These are phyloP conservation scores for Malus asiatica DNA, from an alignment of 306 rosid species.

Conservation along the genomic window DNA sequence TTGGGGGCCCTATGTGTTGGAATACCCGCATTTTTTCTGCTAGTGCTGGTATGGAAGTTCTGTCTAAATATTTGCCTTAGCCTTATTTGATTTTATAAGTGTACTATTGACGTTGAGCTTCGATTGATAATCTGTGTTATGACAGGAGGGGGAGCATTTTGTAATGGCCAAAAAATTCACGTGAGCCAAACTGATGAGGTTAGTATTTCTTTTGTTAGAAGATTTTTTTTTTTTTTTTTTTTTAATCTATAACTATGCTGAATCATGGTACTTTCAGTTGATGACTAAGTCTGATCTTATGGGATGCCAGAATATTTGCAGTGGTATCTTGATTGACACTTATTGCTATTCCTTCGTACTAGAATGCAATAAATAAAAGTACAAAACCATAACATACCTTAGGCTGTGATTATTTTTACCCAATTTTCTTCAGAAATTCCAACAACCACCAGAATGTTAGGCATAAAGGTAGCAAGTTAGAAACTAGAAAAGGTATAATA, in stretches of 20 bases:
- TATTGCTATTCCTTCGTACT: not conserved
- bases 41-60: conserved; percentile 53
- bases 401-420: not conserved
- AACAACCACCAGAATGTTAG: not conserved
- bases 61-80: conserved; percentile 10
- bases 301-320: not conserved
- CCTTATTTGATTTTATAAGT: conserved; percentile 12
- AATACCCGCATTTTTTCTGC: conserved; percentile 84
- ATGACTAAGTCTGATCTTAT: not conserved
- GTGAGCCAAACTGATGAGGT: conserved; percentile 74
- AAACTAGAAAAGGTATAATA: not conserved
- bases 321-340: not conserved
- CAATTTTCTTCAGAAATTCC: not conserved
- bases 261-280: not conserved
- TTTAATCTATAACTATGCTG: not conserved
- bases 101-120: not conserved
- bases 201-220: not conserved
- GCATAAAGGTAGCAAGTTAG: not conserved
- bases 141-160: conserved; percentile 87
- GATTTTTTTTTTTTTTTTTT: not conserved
- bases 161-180: conserved; percentile 72
- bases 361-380: not conserved
- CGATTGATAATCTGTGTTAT: conserved; percentile 20
- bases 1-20: conserved; percentile 99
- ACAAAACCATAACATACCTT: not conserved